phyloP scores from a whole-genome alignment of 2,329 filamentous ascomycete genomes.

The Colletotrichum sp. region DNA sequence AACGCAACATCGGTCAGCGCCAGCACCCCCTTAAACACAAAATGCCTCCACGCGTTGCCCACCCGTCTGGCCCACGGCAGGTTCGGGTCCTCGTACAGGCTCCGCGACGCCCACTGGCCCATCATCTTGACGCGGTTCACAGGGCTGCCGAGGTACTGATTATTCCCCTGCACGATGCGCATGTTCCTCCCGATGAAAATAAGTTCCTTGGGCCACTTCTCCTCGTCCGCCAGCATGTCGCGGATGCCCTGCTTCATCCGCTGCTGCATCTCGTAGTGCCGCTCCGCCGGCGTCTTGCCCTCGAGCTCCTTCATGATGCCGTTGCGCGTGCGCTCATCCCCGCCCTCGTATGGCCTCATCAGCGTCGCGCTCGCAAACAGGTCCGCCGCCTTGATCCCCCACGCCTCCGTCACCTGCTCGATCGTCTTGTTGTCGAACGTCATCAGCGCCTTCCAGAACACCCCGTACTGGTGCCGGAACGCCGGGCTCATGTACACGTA shows the following conservation, averaged over 20 bases:
- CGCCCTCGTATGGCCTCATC: slow-evolving; percentile 89
- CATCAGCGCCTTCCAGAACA: slow-evolving; percentile 93
- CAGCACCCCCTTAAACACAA: slow-evolving; percentile 83
- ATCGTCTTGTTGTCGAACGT: slow-evolving; percentile 91
- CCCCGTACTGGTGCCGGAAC: slow-evolving; percentile 85
- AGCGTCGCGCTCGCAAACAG: slow-evolving; percentile 91
- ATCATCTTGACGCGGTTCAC: slow-evolving; percentile 96
- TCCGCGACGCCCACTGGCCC: slow-evolving; percentile 85
- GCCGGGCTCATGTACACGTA: slow-evolving; percentile 89
- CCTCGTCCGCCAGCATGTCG: slow-evolving; percentile 80
- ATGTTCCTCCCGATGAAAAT: slow-evolving; percentile 92
- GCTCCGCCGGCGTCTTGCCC: slow-evolving; percentile 66
- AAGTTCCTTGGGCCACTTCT: slow-evolving; percentile 88
- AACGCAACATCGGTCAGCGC: slow-evolving; percentile 81
- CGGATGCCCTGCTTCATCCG: slow-evolving; percentile 74
- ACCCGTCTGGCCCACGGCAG: slow-evolving; percentile 67
- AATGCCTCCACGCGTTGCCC: slow-evolving; percentile 74
- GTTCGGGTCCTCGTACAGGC: slow-evolving; percentile 77
- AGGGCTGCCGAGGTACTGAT: slow-evolving; percentile 86
- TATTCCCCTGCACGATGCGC: slow-evolving; percentile 92
- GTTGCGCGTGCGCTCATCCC: slow-evolving; percentile 70
- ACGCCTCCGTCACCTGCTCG: slow-evolving; percentile 71
- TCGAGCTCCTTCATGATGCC: slow-evolving; percentile 70
- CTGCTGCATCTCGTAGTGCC: slow-evolving; percentile 89
- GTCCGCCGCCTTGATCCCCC: slow-evolving; percentile 90